Percentiles rank a stretch among this genome's conserved stretches.
Evolutionary conservation across 2,329 filamentous ascomycete genomes (phyloP).

Genomic region (Fusarium musae): DNA sequence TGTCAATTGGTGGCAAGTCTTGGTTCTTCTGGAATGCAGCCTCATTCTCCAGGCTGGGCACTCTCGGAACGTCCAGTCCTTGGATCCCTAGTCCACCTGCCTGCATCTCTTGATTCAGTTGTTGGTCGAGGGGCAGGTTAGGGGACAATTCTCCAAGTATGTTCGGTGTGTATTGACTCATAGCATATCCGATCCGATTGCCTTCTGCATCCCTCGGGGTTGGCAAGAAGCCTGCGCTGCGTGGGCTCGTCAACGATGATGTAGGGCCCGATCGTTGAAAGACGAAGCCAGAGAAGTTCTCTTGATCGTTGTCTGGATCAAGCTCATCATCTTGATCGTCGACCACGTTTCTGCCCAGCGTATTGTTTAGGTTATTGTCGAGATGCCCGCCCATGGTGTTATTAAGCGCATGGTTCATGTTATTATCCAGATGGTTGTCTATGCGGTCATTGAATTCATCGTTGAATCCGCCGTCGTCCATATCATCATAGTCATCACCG

Average conservation of each 20-base stretch:
- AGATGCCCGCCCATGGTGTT: slow-evolving; percentile 7
- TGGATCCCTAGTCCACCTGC: slow-evolving; percentile 58
- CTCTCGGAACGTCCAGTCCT: slow-evolving; percentile 43
- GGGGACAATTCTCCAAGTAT: slow-evolving; percentile 35
- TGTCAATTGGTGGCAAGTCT: slow-evolving; percentile 24
- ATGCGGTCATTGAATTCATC: slow-evolving; percentile 35
- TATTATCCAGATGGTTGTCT: not conserved
- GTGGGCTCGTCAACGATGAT: slow-evolving; percentile 63
- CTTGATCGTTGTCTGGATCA: slow-evolving; percentile 54
- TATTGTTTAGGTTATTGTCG: slow-evolving; percentile 38
- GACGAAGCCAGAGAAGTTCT: slow-evolving; percentile 70
- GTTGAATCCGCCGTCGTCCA: slow-evolving; percentile 42
- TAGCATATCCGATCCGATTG: slow-evolving; percentile 66
- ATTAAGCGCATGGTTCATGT: slow-evolving; percentile 37
- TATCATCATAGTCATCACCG: slow-evolving; percentile 47
- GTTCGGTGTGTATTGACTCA: slow-evolving; percentile 58
- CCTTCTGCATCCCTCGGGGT: slow-evolving; percentile 68
- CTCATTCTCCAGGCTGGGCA: slow-evolving; percentile 33
- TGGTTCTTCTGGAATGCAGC: slow-evolving; percentile 38
- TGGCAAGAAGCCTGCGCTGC: slow-evolving; percentile 56
- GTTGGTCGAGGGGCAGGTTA: slow-evolving; percentile 16
- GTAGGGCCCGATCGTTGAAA: slow-evolving; percentile 65
- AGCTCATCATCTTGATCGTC: slow-evolving; percentile 41
- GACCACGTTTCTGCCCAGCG: slow-evolving; percentile 21
- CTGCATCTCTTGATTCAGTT: slow-evolving; percentile 22